These are phyloP conservation scores for Davidsoniella virescens DNA, from an alignment of 2,329 filamentous ascomycete species.

Conservation along the genomic window DNA sequence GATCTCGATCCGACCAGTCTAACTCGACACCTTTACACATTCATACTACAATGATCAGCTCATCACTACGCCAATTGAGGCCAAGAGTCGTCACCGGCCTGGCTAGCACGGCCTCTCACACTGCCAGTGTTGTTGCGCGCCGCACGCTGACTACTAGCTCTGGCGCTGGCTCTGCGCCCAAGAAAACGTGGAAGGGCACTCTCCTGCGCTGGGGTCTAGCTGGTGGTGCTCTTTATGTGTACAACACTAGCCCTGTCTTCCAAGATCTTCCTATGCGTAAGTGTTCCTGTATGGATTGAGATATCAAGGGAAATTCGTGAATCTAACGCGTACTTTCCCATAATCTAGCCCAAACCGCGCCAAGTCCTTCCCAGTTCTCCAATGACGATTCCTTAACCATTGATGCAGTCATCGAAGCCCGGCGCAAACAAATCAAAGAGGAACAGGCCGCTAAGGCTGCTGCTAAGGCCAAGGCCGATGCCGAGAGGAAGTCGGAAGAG, in stretches of 20 bases:
- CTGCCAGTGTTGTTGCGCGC: constrained; percentile 17
- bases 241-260: constrained; percentile 79
- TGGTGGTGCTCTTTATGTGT: constrained; percentile 70
- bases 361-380: constrained; percentile 26
- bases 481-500: constrained; percentile 15
- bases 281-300: constrained; percentile 2
- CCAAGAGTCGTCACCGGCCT: neutral
- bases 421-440: constrained; percentile 32
- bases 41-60: constrained; percentile 10
- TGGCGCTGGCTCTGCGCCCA: constrained; percentile 35
- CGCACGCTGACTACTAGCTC: constrained; percentile 34
- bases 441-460: constrained; percentile 18
- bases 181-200: constrained; percentile 69
- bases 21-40: neutral
- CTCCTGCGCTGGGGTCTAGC: constrained; percentile 61
- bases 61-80: constrained; percentile 13
- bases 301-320: neutral
- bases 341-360: constrained; percentile 7
- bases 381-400: constrained; percentile 46
- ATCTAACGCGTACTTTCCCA: neutral
- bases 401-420: constrained; percentile 50
- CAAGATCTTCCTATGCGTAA: constrained; percentile 63
- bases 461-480: constrained; percentile 17
- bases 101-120: neutral
- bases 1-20: neutral